These are phyloP conservation scores for Penicillium thymicola DNA, from an alignment of 2,329 filamentous ascomycete genomes.

Conservation along the genomic window DNA sequence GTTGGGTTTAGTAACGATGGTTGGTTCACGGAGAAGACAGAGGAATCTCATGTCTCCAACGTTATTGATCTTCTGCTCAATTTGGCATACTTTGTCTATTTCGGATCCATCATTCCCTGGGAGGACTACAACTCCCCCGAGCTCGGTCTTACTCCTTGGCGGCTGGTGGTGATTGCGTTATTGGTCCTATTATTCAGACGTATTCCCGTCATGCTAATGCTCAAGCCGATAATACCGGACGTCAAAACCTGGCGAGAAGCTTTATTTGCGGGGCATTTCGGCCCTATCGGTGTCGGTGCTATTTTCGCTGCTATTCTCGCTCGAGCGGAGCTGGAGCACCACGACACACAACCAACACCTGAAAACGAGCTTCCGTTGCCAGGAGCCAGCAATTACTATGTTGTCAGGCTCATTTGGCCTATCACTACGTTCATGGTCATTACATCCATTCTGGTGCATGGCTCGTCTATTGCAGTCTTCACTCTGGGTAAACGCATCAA, in stretches of 20 bases:
- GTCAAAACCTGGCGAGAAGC: constrained; percentile 98
- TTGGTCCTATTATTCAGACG: constrained; percentile 94
- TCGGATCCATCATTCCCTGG: constrained; percentile 97
- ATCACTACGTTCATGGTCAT: constrained; percentile 93
- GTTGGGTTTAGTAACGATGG: constrained; percentile 99
- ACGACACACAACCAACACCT: constrained; percentile 69
- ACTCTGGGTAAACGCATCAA: constrained; percentile 98
- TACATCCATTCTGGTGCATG: constrained; percentile 89
- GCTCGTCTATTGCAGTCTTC: constrained; percentile 97
- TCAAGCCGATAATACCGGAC: constrained; percentile 93
- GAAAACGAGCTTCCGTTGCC: constrained; percentile 53
- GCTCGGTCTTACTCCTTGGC: constrained; percentile 79
- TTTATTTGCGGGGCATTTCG: constrained; percentile 94
- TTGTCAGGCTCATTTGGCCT: constrained; percentile 90
- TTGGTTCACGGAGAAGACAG: constrained; percentile 97
- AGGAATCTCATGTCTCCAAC: constrained; percentile 98
- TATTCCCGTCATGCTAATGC: constrained; percentile 85
- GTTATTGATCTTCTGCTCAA: constrained; percentile 97
- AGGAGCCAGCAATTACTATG: constrained; percentile 60
- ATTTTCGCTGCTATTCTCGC: constrained; percentile 94
- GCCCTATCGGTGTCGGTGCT: constrained; percentile 93
- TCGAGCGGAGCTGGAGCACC: constrained; percentile 81
- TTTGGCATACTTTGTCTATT: constrained; percentile 95
- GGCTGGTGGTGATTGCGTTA: constrained; percentile 87
- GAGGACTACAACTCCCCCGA: constrained; percentile 74